Evolutionary conservation across 768 basidiomycete genomes (phyloP).

Genomic region (Kwoniella shandongensis): DNA sequence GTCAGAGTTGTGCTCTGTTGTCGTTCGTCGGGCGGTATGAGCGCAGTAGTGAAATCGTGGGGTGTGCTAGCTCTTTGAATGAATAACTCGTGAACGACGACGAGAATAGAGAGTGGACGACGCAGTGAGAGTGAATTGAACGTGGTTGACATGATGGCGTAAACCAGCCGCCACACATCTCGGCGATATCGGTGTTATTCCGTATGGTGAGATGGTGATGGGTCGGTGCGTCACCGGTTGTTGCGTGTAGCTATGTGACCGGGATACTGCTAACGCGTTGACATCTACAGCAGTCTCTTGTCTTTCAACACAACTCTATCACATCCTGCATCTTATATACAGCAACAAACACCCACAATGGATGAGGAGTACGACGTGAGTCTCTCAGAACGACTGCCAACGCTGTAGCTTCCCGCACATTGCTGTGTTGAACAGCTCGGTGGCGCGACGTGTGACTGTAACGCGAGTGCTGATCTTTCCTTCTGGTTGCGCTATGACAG

Average conservation of each 20-base stretch:
- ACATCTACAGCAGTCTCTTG: too few species aligned
- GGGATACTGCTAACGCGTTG: conserved; percentile 2
- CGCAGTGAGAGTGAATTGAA: too few species aligned
- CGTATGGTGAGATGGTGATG: conserved; percentile 5
- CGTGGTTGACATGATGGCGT: neutral
- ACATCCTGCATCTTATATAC: neutral
- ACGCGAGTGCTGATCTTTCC: neutral
- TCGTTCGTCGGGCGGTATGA: too few species aligned
- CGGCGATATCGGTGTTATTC: neutral
- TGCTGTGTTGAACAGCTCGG: neutral
- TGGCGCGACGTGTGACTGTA: neutral
- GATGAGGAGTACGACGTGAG: conserved; percentile 98
- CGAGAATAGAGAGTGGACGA: too few species aligned
- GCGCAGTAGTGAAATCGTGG: too few species aligned
- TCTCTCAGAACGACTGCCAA: too few species aligned
- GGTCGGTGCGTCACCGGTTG: conserved; percentile 16
- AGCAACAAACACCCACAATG: conserved; percentile 60
- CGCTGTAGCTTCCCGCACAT: too few species aligned
- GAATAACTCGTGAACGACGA: too few species aligned
- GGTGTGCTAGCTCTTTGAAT: too few species aligned
- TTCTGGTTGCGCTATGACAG: conserved; percentile 18
- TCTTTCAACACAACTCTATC: too few species aligned
- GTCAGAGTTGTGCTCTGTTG: too few species aligned
- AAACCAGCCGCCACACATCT: conserved; percentile 3
- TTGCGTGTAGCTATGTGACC: conserved; percentile 18